Base-by-base conservation (phyloP, 148 eudicot genomes). In the Polygonum maritimum region DNA sequence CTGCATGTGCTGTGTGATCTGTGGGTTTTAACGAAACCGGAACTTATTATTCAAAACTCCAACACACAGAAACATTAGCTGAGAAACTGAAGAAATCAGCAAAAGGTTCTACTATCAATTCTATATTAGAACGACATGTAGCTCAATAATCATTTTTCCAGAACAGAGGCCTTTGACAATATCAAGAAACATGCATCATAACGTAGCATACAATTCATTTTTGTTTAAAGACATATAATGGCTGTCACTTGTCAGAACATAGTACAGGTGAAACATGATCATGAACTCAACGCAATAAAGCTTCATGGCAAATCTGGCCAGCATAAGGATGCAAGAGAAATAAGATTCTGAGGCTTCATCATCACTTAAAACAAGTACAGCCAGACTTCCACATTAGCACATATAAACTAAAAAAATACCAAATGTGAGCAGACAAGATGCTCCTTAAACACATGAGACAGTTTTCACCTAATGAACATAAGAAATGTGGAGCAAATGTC, bases 1-100 rank as follows among this genome's bases (percentile, higher is more conserved):
- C 75, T 91, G 97, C 95, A 94, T 91, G 73, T 91, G 91, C 83
- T 94, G 92, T 7, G 91, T 87, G 44, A 91, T 74, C 97, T 94
- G 88, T 76, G 65, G 38, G 75, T 38, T 36, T 69, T 8, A 70
- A 15, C 12, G 38, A 60, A 60, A 60, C 38, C 5, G 31, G 69
- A 12, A 10, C 4, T 31, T 22, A 7, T 11, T 26, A 60, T 21
- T 21, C 7, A 19, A 22, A 21, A 7, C 16, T 19, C 19, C 7
- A 54, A 54, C 69, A 60, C 38, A 60, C 5, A 60, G 65, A 21
- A 4, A 11, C 69, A 60, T 15, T 38, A 60, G 9, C 3, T 31
- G 15, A 11, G n/a, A 58, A 58, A 60, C 21, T 2, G 21, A 57
- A 4, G 33, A 19, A 57, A 57, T 31, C 63, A 57, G 21, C 14